phyloP scores from a whole-genome alignment of 306 rosid genomes.

The Cajanus cajan region DNA sequence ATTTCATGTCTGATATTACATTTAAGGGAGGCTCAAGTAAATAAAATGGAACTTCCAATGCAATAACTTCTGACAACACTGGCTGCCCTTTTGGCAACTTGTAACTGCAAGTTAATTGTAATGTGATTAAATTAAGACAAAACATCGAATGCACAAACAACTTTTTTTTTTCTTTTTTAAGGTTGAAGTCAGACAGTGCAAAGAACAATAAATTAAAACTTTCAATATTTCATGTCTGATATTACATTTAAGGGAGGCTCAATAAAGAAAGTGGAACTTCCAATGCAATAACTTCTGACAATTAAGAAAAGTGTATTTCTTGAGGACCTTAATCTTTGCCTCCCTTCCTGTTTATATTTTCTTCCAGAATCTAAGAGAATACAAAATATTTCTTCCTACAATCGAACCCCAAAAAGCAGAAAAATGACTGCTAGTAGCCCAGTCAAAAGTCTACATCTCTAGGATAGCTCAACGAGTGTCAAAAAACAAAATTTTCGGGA shows the following conservation, averaged over 20 bases:
- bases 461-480: neutral
- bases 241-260: neutral
- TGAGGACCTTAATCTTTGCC: neutral
- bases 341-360: slow-evolving; percentile 9
- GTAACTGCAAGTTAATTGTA: slow-evolving; percentile 56
- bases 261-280: neutral
- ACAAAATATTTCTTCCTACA: neutral
- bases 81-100: slow-evolving; percentile 65
- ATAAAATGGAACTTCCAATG: too few relatives aligned
- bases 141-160: neutral
- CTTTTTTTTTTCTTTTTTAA: neutral
- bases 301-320: neutral
- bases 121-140: neutral
- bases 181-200: neutral
- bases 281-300: neutral
- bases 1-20: neutral
- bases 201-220: neutral
- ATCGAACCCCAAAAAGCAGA: neutral
- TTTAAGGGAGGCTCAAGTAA: neutral
- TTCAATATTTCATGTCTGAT: slow-evolving; percentile 11
- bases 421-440: neutral
- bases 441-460: neutral
- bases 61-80: slow-evolving; percentile 40
- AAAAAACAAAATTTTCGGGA: neutral
- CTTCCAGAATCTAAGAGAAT: neutral